phyloP scores from a whole-genome alignment of 176 grass and related monocot genomes.

The Eragrostis curvula region DNA sequence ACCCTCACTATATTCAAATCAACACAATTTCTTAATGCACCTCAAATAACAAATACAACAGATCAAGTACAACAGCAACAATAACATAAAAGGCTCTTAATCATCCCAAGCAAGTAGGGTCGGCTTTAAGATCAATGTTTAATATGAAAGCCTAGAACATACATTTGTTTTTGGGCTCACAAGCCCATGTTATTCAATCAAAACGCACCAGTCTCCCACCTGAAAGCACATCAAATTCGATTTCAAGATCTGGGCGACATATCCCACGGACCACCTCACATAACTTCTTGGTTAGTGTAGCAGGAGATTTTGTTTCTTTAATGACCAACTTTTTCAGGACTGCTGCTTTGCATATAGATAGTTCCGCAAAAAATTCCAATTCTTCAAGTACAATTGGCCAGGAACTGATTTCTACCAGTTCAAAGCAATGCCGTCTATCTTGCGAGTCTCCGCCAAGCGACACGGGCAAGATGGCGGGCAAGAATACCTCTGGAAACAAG shows the following conservation, averaged over 20 bases:
- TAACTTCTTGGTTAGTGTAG: neutral
- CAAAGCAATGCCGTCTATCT: too few species aligned
- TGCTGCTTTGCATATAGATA: neutral
- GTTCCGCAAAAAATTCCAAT: neutral
- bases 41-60: too few species aligned
- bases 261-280: neutral
- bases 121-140: neutral
- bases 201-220: neutral
- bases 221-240: neutral
- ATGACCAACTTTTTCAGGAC: neutral
- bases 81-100: too few species aligned
- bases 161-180: neutral
- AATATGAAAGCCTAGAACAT: neutral
- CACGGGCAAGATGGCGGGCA: too few species aligned
- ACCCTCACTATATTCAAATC: too few species aligned
- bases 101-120: neutral
- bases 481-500: too few species aligned
- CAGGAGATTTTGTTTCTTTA: neutral
- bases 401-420: too few species aligned
- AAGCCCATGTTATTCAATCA: neutral
- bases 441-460: too few species aligned
- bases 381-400: neutral
- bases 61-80: too few species aligned
- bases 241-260: neutral
- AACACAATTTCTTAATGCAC: too few species aligned